phyloP scores from a whole-genome alignment of 2,329 filamentous ascomycete species.

The Botrytis fabae region DNA sequence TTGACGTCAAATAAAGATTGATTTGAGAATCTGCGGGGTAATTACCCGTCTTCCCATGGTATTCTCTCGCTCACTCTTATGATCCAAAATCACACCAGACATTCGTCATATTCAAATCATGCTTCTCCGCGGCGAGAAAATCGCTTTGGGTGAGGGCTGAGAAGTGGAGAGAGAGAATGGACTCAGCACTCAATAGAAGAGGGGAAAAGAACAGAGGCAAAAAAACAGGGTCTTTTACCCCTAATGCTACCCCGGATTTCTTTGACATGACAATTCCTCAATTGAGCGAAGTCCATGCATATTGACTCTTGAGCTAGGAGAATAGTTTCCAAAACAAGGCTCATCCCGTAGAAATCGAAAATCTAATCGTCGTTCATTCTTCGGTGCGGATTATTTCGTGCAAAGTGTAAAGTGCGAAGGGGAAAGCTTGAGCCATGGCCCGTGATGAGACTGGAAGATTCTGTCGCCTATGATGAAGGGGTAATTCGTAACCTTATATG shows the following conservation, averaged over 20 bases:
- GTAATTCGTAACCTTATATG: not conserved
- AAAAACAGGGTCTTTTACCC: slow-evolving; percentile 8
- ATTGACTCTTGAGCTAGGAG: slow-evolving; percentile 9
- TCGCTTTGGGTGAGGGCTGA: not conserved
- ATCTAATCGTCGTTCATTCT: slow-evolving; percentile 4
- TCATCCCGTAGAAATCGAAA: slow-evolving; percentile 3
- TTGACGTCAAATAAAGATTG: not conserved
- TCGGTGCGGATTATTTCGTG: not conserved
- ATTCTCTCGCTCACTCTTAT: slow-evolving; percentile 7
- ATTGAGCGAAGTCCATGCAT: slow-evolving; percentile 23
- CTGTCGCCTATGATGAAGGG: slow-evolving; percentile 16
- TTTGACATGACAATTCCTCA: slow-evolving; percentile 35
- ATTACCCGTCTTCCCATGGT: not conserved
- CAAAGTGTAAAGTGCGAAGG: not conserved
- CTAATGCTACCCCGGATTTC: slow-evolving; percentile 35
- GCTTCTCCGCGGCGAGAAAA: slow-evolving; percentile 10
- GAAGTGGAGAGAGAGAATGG: not conserved
- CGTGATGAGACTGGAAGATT: slow-evolving; percentile 1
- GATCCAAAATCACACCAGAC: slow-evolving; percentile 1
- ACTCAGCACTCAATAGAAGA: not conserved
- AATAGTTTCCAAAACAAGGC: slow-evolving; percentile 15
- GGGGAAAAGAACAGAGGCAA: not conserved
- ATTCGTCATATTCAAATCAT: not conserved
- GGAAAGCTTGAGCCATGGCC: not conserved
- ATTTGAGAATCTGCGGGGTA: slow-evolving; percentile 11